A percentile compares a stretch with the other conserved stretches of the same genome.
These are phyloP conservation scores for Phanerochaete carnosa DNA, from an alignment of 768 basidiomycete genomes.

Conservation along the genomic window DNA sequence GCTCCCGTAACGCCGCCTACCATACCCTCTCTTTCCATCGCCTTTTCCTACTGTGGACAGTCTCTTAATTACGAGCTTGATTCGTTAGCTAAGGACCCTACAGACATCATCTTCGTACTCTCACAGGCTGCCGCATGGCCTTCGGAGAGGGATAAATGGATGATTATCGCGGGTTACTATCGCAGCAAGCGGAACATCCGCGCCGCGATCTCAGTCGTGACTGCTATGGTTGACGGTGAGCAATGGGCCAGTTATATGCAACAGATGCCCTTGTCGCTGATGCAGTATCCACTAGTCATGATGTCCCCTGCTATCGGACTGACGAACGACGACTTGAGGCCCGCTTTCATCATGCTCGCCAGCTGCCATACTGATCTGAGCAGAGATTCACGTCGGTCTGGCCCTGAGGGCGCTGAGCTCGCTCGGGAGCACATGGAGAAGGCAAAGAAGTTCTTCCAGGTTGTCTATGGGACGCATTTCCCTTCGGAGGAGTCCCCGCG, in stretches of 20 bases:
- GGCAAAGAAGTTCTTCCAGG: constrained; percentile 44
- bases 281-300: constrained; percentile 33
- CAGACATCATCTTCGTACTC: constrained; percentile 43
- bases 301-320: constrained; percentile 30
- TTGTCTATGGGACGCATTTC: constrained; percentile 39
- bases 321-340: constrained; percentile 37
- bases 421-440: constrained; percentile 35
- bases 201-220: constrained; percentile 42
- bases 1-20: not conserved
- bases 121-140: constrained; percentile 33
- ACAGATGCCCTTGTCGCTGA: not conserved
- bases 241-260: not conserved
- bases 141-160: constrained; percentile 48
- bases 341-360: constrained; percentile 50
- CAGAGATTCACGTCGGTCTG: constrained; percentile 25
- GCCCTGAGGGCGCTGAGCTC: constrained; percentile 21
- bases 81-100: constrained; percentile 40
- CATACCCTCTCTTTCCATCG: not conserved
- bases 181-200: constrained; percentile 43
- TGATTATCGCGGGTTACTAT: constrained; percentile 52
- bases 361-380: constrained; percentile 52
- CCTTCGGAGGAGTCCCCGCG: constrained; percentile 4
- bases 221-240: constrained; percentile 47
- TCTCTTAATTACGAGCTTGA: constrained; percentile 36
- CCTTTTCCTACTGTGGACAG: not conserved